Base-by-base conservation (phyloP, 129 eudicot genomes). In the Saposhnikovia divaricata region DNA sequence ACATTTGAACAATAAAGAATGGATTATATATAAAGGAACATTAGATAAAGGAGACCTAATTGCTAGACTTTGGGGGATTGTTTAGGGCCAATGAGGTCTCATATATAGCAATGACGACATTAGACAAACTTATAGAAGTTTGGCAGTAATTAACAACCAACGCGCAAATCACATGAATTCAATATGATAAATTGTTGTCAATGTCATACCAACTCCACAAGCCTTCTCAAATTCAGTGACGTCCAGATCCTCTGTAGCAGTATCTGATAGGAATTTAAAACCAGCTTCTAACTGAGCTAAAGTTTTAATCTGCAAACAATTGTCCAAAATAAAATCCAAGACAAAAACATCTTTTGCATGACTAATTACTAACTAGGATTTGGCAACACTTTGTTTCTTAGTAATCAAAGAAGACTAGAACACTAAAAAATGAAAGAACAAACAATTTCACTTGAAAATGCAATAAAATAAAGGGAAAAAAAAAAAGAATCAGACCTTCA, bases 201-300 rank as follows among this genome's bases (percentile, higher is more conserved):
- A 40, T 77, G 39, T 48, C 91, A 84, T 92, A 95, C 98, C 97
- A 83, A 92, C 95, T 71, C 99, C 99, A 89, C 99, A 92, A 74
- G 97, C 93, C 83, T 86, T 87, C 72, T 95, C 97, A 76, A 95
- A 95, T 61, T 96, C 92, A 66, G 51, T 81, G 65, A 83, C 73
- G 46, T 85, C 86, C 71, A 91, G 86, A 76, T 85, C 75, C 48
- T 90, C 95, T 9, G 93, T 84, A 38, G 89, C 90, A 74, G 88
- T 86, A 68, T 82, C 80, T 14, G 90, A 44, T 78, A 96, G 87
- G 80, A 96, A 96, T 65, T 88, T 55, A 61, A 92, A 88, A 0
- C 98, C 99, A 74, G 99, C 99, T 39, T 96, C 97, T 76, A 96
- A 81, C 71, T 96, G 98, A 21, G 98, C 95, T 43, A 92, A 88